These are phyloP conservation scores for Paraconiothyrium brasiliense DNA, from an alignment of 2,329 filamentous ascomycete genomes.

Conservation along the genomic window DNA sequence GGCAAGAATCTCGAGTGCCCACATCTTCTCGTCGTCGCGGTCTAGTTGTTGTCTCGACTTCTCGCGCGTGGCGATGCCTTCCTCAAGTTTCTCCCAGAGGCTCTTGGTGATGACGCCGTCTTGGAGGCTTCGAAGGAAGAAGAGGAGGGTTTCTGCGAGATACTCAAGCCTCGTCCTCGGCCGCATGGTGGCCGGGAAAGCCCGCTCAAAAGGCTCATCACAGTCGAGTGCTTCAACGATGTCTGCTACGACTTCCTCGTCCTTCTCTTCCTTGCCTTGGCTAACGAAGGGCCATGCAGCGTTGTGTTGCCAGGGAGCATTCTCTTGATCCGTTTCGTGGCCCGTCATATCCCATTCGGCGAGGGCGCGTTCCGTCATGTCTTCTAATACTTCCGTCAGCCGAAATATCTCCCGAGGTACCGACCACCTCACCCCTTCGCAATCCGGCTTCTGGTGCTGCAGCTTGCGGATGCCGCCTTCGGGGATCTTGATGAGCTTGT, in stretches of 20 bases:
- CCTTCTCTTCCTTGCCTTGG: slow-evolving; percentile 52
- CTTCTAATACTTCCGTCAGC: slow-evolving; percentile 81
- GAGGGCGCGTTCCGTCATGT: slow-evolving; percentile 65
- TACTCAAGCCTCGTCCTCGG: slow-evolving; percentile 77
- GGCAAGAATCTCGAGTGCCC: slow-evolving; percentile 76
- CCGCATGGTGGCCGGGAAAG: slow-evolving; percentile 67
- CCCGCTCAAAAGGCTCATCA: slow-evolving; percentile 68
- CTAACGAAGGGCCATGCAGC: slow-evolving; percentile 69
- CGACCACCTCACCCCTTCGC: slow-evolving; percentile 72
- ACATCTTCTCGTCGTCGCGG: slow-evolving; percentile 66
- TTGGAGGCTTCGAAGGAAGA: slow-evolving; percentile 77
- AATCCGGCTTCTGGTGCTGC: slow-evolving; percentile 61
- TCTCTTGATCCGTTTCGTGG: slow-evolving; percentile 41
- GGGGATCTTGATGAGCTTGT: slow-evolving; percentile 86
- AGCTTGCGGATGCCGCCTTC: slow-evolving; percentile 80
- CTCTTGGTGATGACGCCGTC: slow-evolving; percentile 79
- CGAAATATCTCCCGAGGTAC: slow-evolving; percentile 90
- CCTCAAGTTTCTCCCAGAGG: slow-evolving; percentile 67
- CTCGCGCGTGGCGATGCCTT: slow-evolving; percentile 41
- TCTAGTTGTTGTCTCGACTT: slow-evolving; percentile 54
- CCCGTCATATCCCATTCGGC: slow-evolving; percentile 71
- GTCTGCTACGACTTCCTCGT: slow-evolving; percentile 54
- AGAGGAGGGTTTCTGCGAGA: slow-evolving; percentile 73
- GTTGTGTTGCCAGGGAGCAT: slow-evolving; percentile 63
- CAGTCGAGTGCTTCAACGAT: slow-evolving; percentile 76